These are phyloP conservation scores for Capillidium rhysosporum DNA, from an alignment of 371 early-diverging fungal genomes.

Conservation along the genomic window DNA sequence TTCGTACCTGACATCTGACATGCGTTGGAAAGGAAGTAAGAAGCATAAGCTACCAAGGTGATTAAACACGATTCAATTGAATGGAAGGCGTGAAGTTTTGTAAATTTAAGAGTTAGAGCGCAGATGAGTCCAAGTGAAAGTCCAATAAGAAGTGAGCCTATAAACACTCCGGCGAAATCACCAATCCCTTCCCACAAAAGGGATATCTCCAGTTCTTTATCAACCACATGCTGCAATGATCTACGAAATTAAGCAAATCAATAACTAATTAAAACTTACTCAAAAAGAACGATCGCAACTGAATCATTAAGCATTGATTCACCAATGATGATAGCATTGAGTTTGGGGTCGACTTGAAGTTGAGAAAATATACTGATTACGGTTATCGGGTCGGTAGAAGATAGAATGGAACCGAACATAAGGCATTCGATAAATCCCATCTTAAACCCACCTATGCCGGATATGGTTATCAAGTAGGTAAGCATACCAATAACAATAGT, in stretches of 20 bases:
- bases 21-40: slow-evolving; percentile 77
- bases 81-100: slow-evolving; percentile 7
- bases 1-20: slow-evolving; percentile 53
- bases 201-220: slow-evolving; percentile 42
- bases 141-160: slow-evolving; percentile 66
- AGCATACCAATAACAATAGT: slow-evolving; percentile 59
- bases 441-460: slow-evolving; percentile 42
- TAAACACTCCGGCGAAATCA: slow-evolving; percentile 58
- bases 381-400: slow-evolving; percentile 92
- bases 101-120: slow-evolving; percentile 27
- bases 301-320: slow-evolving; percentile 88
- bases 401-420: slow-evolving; percentile 79
- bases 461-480: slow-evolving; percentile 40
- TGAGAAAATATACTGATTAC: slow-evolving; percentile 83
- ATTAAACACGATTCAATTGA: slow-evolving; percentile 61
- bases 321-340: slow-evolving; percentile 87
- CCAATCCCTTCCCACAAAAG: slow-evolving; percentile 51
- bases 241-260: slow-evolving; percentile 12
- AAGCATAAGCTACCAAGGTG: slow-evolving; percentile 64
- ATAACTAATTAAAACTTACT: slow-evolving; percentile 15
- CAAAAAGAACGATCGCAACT: slow-evolving; percentile 83
- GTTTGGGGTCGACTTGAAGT: slow-evolving; percentile 71
- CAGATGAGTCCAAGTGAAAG: slow-evolving; percentile 48
- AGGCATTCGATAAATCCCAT: slow-evolving; percentile 65
- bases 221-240: slow-evolving; percentile 58